Evolutionary conservation across 1,139 yeast genomes (phyloP).

Genomic region (Diutina neorugosa): DNA sequence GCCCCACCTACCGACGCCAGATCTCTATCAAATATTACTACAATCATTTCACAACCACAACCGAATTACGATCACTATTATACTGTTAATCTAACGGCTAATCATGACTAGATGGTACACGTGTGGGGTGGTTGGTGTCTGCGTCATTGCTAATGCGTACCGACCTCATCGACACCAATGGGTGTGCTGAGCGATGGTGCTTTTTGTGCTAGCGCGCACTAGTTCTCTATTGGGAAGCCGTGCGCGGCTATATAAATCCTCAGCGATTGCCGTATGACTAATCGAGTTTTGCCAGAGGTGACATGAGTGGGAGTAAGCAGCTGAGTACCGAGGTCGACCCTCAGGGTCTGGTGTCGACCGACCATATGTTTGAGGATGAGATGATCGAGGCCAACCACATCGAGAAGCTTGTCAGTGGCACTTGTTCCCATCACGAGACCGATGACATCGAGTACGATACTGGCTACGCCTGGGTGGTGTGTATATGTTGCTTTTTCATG

Average conservation of each 20-base stretch:
- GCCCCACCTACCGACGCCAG: no score
- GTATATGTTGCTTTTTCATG: conserved; percentile 27
- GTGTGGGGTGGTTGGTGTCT: no score
- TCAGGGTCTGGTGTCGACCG: neutral
- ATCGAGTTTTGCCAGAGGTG: neutral
- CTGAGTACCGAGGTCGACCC: neutral
- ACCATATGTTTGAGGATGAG: neutral
- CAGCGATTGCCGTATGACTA: neutral
- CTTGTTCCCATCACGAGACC: neutral
- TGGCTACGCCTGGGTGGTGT: conserved; percentile 39
- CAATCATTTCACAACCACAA: no score
- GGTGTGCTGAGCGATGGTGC: neutral
- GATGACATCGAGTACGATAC: conserved; percentile 15
- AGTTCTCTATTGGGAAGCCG: neutral
- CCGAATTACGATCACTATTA: no score
- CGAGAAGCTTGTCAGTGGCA: neutral
- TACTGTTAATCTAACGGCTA: no score
- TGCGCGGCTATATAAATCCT: neutral
- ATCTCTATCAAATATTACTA: no score
- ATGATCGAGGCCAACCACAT: neutral
- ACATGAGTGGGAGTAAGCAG: neutral
- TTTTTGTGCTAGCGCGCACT: neutral
- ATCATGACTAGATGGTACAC: no score
- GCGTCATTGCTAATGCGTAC: no score
- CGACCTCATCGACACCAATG: no score